Evolutionary conservation across 1,284 basidiomycete genomes (phyloP).

Genomic region (Cryptococcus sp.): DNA sequence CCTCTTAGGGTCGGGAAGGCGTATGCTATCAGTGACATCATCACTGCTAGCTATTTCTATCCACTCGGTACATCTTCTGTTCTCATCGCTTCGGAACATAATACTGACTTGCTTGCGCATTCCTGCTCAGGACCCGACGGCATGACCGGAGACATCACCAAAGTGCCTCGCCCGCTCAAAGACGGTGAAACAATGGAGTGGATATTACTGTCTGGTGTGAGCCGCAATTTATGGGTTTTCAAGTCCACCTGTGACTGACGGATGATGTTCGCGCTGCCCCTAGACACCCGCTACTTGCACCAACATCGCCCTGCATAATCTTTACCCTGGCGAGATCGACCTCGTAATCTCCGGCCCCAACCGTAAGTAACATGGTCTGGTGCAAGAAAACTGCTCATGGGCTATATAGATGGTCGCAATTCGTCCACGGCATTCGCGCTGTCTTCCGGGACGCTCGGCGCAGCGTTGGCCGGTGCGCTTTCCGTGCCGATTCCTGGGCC

Average conservation of each 20-base stretch:
- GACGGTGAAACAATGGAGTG: conserved; percentile 80
- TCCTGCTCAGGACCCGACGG: conserved; percentile 60
- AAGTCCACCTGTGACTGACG: background rate
- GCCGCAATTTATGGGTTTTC: conserved; percentile 27
- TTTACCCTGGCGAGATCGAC: conserved; percentile 81
- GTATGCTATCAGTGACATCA: conserved; percentile 77
- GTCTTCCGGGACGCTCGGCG: conserved; percentile 87
- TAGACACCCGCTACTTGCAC: conserved; percentile 88
- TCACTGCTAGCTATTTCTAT: conserved; percentile 77
- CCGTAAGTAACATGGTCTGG: conserved; percentile 33
- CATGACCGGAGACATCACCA: conserved; percentile 65
- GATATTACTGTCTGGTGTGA: conserved; percentile 81
- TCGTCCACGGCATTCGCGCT: conserved; percentile 79
- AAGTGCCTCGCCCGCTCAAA: conserved; percentile 65
- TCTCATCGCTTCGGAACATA: too few species aligned
- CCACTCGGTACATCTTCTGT: conserved; percentile 62
- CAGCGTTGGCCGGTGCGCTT: conserved; percentile 81
- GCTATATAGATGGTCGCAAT: conserved; percentile 64
- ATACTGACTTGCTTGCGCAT: background rate
- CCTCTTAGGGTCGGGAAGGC: conserved; percentile 65
- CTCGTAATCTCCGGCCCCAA: conserved; percentile 62
- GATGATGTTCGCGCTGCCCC: background rate
- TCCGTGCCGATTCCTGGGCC: conserved; percentile 71
- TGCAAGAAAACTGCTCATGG: background rate
- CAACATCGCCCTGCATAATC: conserved; percentile 83